Base-by-base conservation (phyloP, 1,139 yeast genomes). In the Keqinozyma sinolaborantium region DNA sequence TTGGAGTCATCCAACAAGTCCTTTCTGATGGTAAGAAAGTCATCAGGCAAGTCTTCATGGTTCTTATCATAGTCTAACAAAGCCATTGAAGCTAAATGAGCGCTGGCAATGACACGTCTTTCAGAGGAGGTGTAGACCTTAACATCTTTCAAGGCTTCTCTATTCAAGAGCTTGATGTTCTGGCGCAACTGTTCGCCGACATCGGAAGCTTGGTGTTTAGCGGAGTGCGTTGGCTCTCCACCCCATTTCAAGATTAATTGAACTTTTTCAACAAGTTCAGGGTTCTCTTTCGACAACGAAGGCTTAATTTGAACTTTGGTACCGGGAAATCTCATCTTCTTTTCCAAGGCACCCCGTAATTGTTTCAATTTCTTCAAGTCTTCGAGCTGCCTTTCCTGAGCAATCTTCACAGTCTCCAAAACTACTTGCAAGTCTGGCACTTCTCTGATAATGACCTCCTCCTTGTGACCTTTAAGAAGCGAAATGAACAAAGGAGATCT, bases 221-320 rank as follows among this genome's bases (percentile, higher is more conserved):
- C 97, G 7, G 97, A 88, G 56, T 94, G 99, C 2, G 99, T 94
- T 7, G 98, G 97, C 57, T 94, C 99, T 43, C 99, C 99, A 47
- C 98, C 98, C 98, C 98, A 94, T 56, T 94, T 94, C 48, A 92
- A 69, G 41, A 92, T 94, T 41, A 94, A 79, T 58, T 94, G 98
- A 14, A 92, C 97, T 52, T 94, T 94, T 44, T 90, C 97, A 13
- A 92, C 95, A 4, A 55, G 32, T 31, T 83, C 90, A 7, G 77
- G 75, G 33, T 63, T 69, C 25, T 77, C 82, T 6, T 68, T 63
- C 46, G 77, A 74, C 33, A 88, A 56, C 4, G 95, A 79, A 0
- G 99, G 99, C 54, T 94, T 94, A 47, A 94, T 67, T 61, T 94
- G 99, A 38, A 94, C 85, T 51, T 94, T 94, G 0, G 99, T 94